Conservation (phyloP, 2,329 filamentous ascomycete genomes). For the Fusarium newnesense region DNA sequence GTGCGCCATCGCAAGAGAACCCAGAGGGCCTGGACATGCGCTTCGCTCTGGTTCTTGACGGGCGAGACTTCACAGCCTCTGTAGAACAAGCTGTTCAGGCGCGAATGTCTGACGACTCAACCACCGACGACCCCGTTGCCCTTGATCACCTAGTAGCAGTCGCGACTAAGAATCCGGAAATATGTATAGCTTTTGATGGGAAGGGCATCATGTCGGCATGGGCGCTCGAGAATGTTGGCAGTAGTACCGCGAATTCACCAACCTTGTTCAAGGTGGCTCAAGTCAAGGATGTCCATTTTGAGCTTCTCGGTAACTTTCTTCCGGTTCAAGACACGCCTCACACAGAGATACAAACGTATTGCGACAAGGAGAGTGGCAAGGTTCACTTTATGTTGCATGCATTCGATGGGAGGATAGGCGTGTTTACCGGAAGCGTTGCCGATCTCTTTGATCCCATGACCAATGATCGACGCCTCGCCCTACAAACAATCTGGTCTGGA, state of each 20-base stretch:
- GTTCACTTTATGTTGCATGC: constrained; percentile 82
- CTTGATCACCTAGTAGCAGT: constrained; percentile 87
- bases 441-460: constrained; percentile 80
- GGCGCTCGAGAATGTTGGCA: constrained; percentile 88
- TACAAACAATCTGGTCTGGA: constrained; percentile 80
- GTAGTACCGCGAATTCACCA: constrained; percentile 70
- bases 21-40: constrained; percentile 37
- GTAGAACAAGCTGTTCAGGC: constrained; percentile 79
- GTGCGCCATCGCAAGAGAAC: constrained; percentile 70
- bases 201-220: constrained; percentile 88
- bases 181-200: constrained; percentile 88
- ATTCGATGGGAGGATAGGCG: constrained; percentile 85
- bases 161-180: constrained; percentile 85
- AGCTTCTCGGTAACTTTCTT: constrained; percentile 54
- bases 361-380: constrained; percentile 69
- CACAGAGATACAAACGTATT: constrained; percentile 79
- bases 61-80: constrained; percentile 80
- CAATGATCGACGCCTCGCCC: constrained; percentile 67
- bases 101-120: constrained; percentile 63
- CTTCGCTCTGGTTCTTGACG: constrained; percentile 81
- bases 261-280: constrained; percentile 90
- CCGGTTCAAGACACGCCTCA: constrained; percentile 52
- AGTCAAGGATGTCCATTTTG: constrained; percentile 68
- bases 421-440: constrained; percentile 82
- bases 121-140: constrained; percentile 72